Percentiles rank a stretch among this genome's conserved stretches.
These are phyloP conservation scores for Phialocephala sp. DNA, from an alignment of 2,329 filamentous ascomycete species.

Conservation along the genomic window DNA sequence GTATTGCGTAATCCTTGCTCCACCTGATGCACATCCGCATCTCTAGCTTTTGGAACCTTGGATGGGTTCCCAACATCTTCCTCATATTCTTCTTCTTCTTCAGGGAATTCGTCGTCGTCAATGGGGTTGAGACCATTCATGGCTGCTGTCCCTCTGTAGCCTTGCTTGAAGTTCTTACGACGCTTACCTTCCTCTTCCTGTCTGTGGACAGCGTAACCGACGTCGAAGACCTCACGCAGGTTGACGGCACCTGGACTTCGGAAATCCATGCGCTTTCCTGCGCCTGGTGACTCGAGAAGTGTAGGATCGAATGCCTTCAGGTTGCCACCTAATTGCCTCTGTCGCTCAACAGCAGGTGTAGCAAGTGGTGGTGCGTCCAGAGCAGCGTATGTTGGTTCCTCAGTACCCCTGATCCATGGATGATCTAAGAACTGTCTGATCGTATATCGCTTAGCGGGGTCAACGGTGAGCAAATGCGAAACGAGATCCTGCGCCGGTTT, in stretches of 20 bases:
- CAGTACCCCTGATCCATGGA: conserved; percentile 83
- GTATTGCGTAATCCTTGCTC: conserved; percentile 89
- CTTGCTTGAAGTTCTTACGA: conserved; percentile 80
- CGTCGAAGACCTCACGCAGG: conserved; percentile 95
- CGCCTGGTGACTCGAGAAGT: conserved; percentile 60
- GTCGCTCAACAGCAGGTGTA: conserved; percentile 60
- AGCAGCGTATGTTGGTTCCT: conserved; percentile 70
- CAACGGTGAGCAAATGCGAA: conserved; percentile 89
- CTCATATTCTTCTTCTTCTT: conserved; percentile 63
- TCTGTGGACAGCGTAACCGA: conserved; percentile 95
- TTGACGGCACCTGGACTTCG: conserved; percentile 94
- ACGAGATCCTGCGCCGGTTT: conserved; percentile 94
- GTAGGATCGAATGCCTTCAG: conserved; percentile 62
- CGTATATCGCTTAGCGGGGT: conserved; percentile 92
- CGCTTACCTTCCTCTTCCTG: conserved; percentile 96
- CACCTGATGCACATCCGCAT: conserved; percentile 68
- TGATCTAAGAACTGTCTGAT: conserved; percentile 94
- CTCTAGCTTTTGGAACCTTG: conserved; percentile 71
- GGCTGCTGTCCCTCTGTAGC: conserved; percentile 66
- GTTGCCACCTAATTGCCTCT: conserved; percentile 39
- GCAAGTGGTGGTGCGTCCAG: conserved; percentile 74
- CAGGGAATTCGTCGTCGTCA: conserved; percentile 70
- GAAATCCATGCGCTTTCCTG: conserved; percentile 83
- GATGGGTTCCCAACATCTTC: conserved; percentile 58
- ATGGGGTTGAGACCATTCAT: conserved; percentile 70